Percentiles rank a stretch among this genome's conserved stretches.
Evolutionary conservation across 208 protist genomes (phyloP).

Genomic region (Blastocrithidia nonstop): DNA sequence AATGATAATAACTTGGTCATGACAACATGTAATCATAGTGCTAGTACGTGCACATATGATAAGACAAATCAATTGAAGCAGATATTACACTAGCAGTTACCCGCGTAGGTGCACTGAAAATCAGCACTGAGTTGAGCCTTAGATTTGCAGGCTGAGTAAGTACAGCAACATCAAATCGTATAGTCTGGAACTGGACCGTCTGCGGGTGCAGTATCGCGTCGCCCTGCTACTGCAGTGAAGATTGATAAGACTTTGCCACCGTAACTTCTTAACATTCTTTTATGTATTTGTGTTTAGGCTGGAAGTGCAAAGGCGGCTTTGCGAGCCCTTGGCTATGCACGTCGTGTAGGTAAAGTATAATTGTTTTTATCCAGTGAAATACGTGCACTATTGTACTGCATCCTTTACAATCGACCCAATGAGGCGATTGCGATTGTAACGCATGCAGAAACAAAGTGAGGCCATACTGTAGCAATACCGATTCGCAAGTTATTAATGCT

Average conservation of each 20-base stretch:
- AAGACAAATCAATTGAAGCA: no score
- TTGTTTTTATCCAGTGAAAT: slow-evolving; percentile 42
- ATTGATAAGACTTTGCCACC: slow-evolving; percentile 17
- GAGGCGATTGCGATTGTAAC: slow-evolving; percentile 62
- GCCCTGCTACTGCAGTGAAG: slow-evolving; percentile 6
- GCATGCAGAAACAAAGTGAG: slow-evolving; percentile 18
- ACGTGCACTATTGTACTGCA: slow-evolving; percentile 53
- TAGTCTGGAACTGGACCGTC: slow-evolving; percentile 46
- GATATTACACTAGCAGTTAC: no score
- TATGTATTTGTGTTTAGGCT: slow-evolving; percentile 65
- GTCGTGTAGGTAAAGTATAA: slow-evolving; percentile 41
- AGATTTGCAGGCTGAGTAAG: slow-evolving; percentile 20
- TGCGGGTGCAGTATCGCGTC: slow-evolving; percentile 11
- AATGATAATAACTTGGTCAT: no score
- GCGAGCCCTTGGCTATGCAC: slow-evolving; percentile 42
- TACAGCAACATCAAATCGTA: slow-evolving; percentile 21
- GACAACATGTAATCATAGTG: no score
- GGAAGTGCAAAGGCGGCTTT: slow-evolving; percentile 55
- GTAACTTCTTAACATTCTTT: slow-evolving; percentile 41
- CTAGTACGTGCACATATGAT: no score
- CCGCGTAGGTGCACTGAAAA: slow-evolving; percentile 45
- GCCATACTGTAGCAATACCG: slow-evolving; percentile 14
- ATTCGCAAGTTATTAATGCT: slow-evolving; percentile 32
- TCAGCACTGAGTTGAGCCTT: slow-evolving; percentile 64
- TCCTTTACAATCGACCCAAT: slow-evolving; percentile 44